Evolutionary conservation across 768 basidiomycete species (phyloP), one percentile per base, ranked within the genome.

Genomic region (Exidia glandulosa): DNA sequence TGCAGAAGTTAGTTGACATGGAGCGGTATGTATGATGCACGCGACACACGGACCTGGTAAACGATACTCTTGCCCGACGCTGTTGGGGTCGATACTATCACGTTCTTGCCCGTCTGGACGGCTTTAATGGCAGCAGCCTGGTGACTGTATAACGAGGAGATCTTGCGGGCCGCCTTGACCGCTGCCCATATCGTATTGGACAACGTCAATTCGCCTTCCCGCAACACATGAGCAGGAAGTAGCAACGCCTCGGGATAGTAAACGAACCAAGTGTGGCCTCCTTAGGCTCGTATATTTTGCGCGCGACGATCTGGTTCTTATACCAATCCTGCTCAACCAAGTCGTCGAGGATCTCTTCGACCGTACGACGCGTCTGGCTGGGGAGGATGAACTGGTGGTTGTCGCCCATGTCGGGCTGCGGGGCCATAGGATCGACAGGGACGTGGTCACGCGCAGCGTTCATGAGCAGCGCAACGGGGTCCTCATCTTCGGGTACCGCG

Each of bases 1-100:
- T 13, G 3, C 12, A 50, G 14, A 41, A 31, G 25, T 30, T 19
- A 56, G 52, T 52, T 16, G n/a, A n/a, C 6, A 16, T 41, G 30
- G 23, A 58, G 31, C 3, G 29, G 33, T 4, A 33, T 19, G 30
- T 47, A 25, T n/a, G 3, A 23, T 13, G 10, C 25, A 23, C n/a
- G n/a, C n/a, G n/a, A n/a, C n/a, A 3, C n/a, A 57, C 66, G 32
- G 60, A 85, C 89, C 75, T 92, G 90, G 69, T 91, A 93, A 47
- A 92, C 90, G 14, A 91, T 74, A 71, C 88, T 91, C 73, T 92
- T 93, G 2, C 90, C 90, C 3, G 90, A 92, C 6, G 92, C 91
- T 7, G 93, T 95, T 63, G 86, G 87, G 0, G 92, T 94, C 3
- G 90, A 93, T 31, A 94, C 88, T 34, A 94, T 88, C 29, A 93